Evolutionary conservation across 2,329 filamentous ascomycete species (phyloP).

Genomic region (Sphaerostilbella broomeana): DNA sequence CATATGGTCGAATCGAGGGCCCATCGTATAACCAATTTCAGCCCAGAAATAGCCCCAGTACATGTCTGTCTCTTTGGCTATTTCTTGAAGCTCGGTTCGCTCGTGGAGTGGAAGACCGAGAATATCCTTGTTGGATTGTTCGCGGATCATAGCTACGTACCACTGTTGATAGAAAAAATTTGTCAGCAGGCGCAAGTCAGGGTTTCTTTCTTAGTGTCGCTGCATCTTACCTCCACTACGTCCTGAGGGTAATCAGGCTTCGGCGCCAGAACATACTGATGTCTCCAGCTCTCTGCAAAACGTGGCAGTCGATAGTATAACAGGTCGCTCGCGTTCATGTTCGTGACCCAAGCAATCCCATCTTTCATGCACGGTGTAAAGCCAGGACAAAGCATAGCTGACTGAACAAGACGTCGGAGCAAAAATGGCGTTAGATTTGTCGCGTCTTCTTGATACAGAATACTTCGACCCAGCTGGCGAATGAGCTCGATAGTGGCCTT

Average conservation of each 20-base stretch:
- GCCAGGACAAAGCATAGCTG: slow-evolving; percentile 51
- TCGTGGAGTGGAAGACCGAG: slow-evolving; percentile 34
- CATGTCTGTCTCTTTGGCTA: slow-evolving; percentile 35
- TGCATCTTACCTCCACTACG: slow-evolving; percentile 44
- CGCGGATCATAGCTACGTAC: slow-evolving; percentile 50
- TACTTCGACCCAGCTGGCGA: slow-evolving; percentile 35
- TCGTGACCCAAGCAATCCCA: slow-evolving; percentile 42
- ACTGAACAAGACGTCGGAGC: slow-evolving; percentile 43
- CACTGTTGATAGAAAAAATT: slow-evolving; percentile 33
- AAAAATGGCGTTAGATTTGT: slow-evolving; percentile 47
- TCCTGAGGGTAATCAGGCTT: slow-evolving; percentile 45
- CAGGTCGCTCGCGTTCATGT: slow-evolving; percentile 21
- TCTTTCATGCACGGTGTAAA: slow-evolving; percentile 58
- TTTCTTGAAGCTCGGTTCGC: slow-evolving; percentile 20
- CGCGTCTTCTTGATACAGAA: slow-evolving; percentile 33
- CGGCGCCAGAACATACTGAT: slow-evolving; percentile 45
- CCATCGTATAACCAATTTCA: slow-evolving; percentile 37
- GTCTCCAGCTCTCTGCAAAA: slow-evolving; percentile 42
- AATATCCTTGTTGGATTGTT: slow-evolving; percentile 41
- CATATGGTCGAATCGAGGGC: slow-evolving; percentile 39
- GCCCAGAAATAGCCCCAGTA: slow-evolving; percentile 50
- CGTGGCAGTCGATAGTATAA: slow-evolving; percentile 40
- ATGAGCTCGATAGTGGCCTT: slow-evolving; percentile 45
- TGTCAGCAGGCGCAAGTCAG: neutral
- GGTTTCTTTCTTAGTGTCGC: neutral